Base-by-base conservation (phyloP, 306 rosid genomes). In the Chamaecrista fasciculata region DNA sequence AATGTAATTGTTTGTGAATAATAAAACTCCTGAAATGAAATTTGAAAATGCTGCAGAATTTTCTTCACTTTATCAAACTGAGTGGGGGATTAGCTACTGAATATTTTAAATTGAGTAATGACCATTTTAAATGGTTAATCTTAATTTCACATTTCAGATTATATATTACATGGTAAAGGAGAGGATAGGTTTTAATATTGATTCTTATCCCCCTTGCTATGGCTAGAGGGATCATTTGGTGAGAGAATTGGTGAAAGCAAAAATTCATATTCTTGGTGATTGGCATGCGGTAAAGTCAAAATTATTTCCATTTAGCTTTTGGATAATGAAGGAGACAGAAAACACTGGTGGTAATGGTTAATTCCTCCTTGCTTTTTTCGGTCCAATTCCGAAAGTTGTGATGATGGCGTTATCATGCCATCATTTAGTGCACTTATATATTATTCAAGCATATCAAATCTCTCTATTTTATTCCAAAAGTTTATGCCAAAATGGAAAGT, bases 181-280 rank as follows among this genome's bases (percentile, higher is more conserved):
- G 65, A 68, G 58, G 58, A 50, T 55, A 37, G 63, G 51, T 71
- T 57, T 29, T 60, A 43, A 66, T 81, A 56, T 47, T 62, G 21
- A 67, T 52, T 44, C 68, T 61, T 63, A 76, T 73, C 73, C 64
- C 66, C 75, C 55, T 8, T 71, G 66, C 18, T 1, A 77, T n/a
- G n/a, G 5, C 40, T 57, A 65, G 65, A 66, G 56, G 50, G 72
- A 70, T 65, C 63, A 42, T 66, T 53, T 42, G 19, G 48, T 46
- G n/a, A 51, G 43, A 73, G 44, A 76, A 51, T 60, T n/a, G 52
- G 65, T 73, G 53, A 77, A 69, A 73, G 75, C 68, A 58, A 69
- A 50, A 73, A 20, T 39, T 39, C 7, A 42, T 63, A 40, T 70
- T 76, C 63, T 21, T 52, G 40, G 48, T 37, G 64, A 51, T 58